Percentiles rank a stretch among this genome's conserved stretches.
These are phyloP conservation scores for Sanguinoderma infundibulare DNA, from an alignment of 1,284 basidiomycete genomes.

Conservation along the genomic window DNA sequence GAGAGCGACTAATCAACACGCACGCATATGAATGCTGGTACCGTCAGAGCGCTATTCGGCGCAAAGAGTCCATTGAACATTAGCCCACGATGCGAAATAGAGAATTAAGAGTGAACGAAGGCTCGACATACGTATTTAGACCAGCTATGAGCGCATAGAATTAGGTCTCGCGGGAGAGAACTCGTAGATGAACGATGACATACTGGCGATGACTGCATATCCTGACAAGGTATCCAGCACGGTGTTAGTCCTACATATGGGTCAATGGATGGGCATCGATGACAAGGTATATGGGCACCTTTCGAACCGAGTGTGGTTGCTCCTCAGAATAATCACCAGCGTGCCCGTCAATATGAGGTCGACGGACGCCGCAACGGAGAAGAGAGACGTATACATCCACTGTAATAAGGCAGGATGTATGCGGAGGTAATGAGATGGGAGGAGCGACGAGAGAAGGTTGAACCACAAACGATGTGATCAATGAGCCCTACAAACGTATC, in stretches of 20 bases:
- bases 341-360: slow-evolving; percentile 3
- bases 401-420: neutral
- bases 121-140: neutral
- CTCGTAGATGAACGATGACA: neutral
- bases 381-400: neutral
- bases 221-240: neutral
- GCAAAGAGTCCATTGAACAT: too few species aligned
- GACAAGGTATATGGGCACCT: neutral
- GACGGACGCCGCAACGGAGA: neutral
- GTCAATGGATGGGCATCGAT: neutral
- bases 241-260: neutral
- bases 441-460: neutral
- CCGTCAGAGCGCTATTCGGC: neutral
- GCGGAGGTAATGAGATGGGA: neutral
- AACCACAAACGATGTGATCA: neutral
- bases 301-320: neutral
- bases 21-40: neutral
- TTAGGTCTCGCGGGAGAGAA: neutral
- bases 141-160: neutral
- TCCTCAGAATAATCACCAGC: neutral
- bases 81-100: too few species aligned
- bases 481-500: neutral
- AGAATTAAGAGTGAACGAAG: neutral
- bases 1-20: neutral
- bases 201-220: slow-evolving; percentile 1